Percentiles rank a stretch among this genome's conserved stretches.
Evolutionary conservation across 78 protist genomes (phyloP).

Genomic region (Polysphondylium violaceum): DNA sequence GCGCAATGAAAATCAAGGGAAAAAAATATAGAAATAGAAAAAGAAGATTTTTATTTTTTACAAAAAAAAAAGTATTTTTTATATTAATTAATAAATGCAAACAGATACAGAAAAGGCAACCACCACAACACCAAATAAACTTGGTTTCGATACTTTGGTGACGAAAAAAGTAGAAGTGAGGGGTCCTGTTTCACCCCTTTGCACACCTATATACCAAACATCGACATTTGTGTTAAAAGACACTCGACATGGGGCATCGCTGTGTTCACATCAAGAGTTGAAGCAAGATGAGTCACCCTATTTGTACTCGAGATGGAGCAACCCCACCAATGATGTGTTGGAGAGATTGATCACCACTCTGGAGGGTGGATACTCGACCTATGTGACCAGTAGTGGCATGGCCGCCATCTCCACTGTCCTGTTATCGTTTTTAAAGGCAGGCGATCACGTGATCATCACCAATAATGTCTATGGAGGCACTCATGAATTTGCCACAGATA

Average conservation of each 20-base stretch:
- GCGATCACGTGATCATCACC: conserved; percentile 86
- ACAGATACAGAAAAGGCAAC: too few relatives aligned
- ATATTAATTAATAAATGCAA: too few relatives aligned
- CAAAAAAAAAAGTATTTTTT: too few relatives aligned
- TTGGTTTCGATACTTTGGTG: background rate
- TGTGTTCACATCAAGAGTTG: background rate
- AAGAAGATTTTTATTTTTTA: too few relatives aligned
- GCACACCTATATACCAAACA: conserved; percentile 4
- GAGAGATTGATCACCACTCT: conserved; percentile 46
- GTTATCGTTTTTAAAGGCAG: conserved; percentile 51
- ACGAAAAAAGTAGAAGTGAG: background rate
- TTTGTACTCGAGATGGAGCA: conserved; percentile 46
- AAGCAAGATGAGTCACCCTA: background rate
- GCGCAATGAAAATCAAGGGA: too few relatives aligned
- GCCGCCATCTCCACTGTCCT: conserved; percentile 70
- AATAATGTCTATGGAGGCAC: conserved; percentile 88
- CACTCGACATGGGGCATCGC: conserved; percentile 31
- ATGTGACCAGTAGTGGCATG: conserved; percentile 82
- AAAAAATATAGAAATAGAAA: too few relatives aligned
- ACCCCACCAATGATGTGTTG: conserved; percentile 72
- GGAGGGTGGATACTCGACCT: conserved; percentile 65
- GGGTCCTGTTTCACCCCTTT: conserved; percentile 13
- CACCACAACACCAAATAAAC: too few relatives aligned
- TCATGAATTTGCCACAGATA: conserved; percentile 31
- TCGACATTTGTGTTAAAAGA: background rate